Evolutionary conservation across 768 basidiomycete genomes (phyloP).

Genomic region (Lentinus brumalis): DNA sequence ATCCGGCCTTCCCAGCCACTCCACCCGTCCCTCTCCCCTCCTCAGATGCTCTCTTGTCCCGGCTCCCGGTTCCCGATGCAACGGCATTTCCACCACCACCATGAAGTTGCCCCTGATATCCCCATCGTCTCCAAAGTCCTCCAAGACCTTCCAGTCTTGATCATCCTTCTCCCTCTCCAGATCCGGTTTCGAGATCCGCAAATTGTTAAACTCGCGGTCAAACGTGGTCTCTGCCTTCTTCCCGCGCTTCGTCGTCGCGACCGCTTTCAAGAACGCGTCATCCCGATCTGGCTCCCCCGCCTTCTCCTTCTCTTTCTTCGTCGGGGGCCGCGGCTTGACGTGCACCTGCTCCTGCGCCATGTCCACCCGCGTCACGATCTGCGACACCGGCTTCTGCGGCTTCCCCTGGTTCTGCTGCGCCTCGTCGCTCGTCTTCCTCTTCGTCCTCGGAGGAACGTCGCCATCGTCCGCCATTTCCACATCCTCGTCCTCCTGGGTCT

Average conservation of each 20-base stretch:
- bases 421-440: constrained; percentile 47
- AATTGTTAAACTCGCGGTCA: constrained; percentile 78
- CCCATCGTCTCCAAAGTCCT: constrained; percentile 64
- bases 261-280: constrained; percentile 65
- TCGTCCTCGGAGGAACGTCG: constrained; percentile 31
- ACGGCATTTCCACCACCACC: constrained; percentile 70
- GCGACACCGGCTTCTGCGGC: constrained; percentile 31
- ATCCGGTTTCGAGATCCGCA: constrained; percentile 70
- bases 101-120: constrained; percentile 77
- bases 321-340: constrained; percentile 20
- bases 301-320: constrained; percentile 25
- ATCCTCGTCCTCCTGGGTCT: constrained; percentile 35
- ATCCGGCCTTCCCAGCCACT: constrained; percentile 58
- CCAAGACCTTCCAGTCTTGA: constrained; percentile 59
- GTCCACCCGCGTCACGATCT: constrained; percentile 19
- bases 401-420: constrained; percentile 18
- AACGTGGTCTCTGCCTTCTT: constrained; percentile 70
- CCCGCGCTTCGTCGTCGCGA: constrained; percentile 71
- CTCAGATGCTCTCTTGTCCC: constrained; percentile 6
- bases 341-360: constrained; percentile 19
- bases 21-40: constrained; percentile 27
- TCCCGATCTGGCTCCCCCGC: constrained; percentile 66
- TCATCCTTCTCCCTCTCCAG: constrained; percentile 48
- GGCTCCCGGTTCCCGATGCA: constrained; percentile 39
- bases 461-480: constrained; percentile 43